These are phyloP conservation scores for Claviceps fusiformis DNA, from an alignment of 2,329 filamentous ascomycete species.

Conservation along the genomic window DNA sequence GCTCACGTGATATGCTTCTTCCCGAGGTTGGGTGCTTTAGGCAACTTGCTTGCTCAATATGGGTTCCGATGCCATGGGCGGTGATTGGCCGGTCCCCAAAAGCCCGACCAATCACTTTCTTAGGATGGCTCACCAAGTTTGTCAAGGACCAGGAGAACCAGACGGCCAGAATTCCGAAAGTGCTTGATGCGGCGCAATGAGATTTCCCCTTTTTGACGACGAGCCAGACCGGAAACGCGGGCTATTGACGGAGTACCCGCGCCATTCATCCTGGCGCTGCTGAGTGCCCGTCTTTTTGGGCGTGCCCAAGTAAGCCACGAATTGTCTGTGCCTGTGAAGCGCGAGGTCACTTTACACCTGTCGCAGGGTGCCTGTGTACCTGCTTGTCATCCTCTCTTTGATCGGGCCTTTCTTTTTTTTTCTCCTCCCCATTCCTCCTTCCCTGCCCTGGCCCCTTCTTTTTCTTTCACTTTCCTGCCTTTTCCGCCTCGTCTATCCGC, in stretches of 20 bases:
- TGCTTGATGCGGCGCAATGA: not conserved
- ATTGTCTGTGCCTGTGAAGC: not conserved
- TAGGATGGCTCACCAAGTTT: not conserved
- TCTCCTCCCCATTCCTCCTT: conserved; percentile 6
- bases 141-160: not conserved
- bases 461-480: conserved; percentile 10
- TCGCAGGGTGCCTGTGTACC: not conserved
- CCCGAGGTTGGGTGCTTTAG: not conserved
- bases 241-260: conserved; percentile 2
- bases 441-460: conserved; percentile 8
- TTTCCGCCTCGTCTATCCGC: conserved; percentile 8
- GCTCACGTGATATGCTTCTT: not conserved
- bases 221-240: conserved; percentile 8
- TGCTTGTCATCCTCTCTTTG: conserved; percentile 1
- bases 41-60: not conserved
- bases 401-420: not conserved
- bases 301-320: not conserved
- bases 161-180: not conserved
- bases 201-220: conserved; percentile 20
- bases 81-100: not conserved
- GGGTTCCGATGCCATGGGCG: not conserved
- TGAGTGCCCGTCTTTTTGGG: not conserved
- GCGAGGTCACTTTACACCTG: not conserved
- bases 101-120: not conserved
- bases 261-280: not conserved